A percentile compares a stretch with the other conserved stretches of the same genome.
phyloP scores from a whole-genome alignment of 2,329 filamentous ascomycete genomes.

The Lasiodiplodia sp. region DNA sequence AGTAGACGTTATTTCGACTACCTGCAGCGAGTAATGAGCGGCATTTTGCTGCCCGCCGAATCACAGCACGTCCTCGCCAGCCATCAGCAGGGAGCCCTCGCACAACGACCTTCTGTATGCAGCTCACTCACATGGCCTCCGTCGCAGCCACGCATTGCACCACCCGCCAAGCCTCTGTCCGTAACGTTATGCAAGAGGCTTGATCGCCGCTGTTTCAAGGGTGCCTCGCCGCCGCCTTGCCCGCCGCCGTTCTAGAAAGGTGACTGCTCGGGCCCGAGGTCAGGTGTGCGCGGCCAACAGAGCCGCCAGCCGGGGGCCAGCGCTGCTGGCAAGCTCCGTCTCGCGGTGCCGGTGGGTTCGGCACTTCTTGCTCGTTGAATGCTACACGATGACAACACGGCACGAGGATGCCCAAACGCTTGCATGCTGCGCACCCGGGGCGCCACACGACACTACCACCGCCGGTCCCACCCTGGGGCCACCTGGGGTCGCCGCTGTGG shows the following conservation, averaged over 20 bases:
- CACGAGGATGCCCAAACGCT: conserved; percentile 26
- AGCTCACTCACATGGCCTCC: conserved; percentile 30
- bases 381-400: conserved; percentile 20
- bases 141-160: conserved; percentile 26
- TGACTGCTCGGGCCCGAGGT: neutral
- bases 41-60: conserved; percentile 22
- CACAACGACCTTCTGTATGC: conserved; percentile 30
- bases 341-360: conserved; percentile 11
- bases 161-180: conserved; percentile 13
- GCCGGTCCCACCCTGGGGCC: conserved; percentile 24
- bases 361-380: conserved; percentile 18
- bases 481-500: neutral
- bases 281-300: neutral
- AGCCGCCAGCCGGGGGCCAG: conserved; percentile 9
- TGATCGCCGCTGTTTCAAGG: conserved; percentile 28
- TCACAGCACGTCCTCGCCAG: conserved; percentile 16
- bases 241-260: conserved; percentile 26
- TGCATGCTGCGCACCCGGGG: conserved; percentile 23
- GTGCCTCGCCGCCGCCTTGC: conserved; percentile 11
- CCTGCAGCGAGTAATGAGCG: conserved; percentile 28
- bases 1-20: conserved; percentile 31
- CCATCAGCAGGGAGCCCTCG: conserved; percentile 20
- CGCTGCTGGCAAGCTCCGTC: conserved; percentile 19
- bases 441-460: conserved; percentile 27
- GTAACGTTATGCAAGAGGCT: conserved; percentile 28